Evolutionary conservation across 345 rosid genomes (phyloP).

Genomic region (Bruguiera sexangula): DNA sequence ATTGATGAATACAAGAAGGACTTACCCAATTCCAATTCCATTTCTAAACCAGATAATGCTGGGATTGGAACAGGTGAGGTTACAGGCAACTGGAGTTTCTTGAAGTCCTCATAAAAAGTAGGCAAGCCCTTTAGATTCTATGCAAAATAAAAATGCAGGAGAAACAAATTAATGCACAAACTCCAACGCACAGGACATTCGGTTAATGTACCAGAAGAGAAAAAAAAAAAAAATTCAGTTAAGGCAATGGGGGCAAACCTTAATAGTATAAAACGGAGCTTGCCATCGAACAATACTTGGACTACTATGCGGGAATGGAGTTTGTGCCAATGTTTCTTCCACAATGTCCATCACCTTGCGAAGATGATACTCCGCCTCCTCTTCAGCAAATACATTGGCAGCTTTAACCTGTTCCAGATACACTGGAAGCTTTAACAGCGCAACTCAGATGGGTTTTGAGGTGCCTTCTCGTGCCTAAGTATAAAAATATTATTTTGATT

Average conservation of each 20-base stretch:
- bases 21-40: slow-evolving; percentile 75
- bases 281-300: slow-evolving; percentile 46
- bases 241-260: slow-evolving; percentile 33
- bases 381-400: slow-evolving; percentile 56
- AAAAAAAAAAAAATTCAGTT: not conserved
- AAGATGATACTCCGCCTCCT: slow-evolving; percentile 70
- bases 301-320: slow-evolving; percentile 26
- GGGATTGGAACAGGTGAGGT: slow-evolving; percentile 42
- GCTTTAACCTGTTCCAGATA: slow-evolving; percentile 56
- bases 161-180: not conserved
- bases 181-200: not conserved
- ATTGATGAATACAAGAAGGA: not conserved
- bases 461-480: slow-evolving; percentile 13
- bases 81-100: slow-evolving; percentile 39
- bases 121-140: slow-evolving; percentile 58
- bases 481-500: slow-evolving; percentile 1
- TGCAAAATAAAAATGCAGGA: slow-evolving; percentile 13
- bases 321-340: slow-evolving; percentile 30
- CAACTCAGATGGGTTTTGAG: slow-evolving; percentile 6
- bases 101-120: slow-evolving; percentile 54
- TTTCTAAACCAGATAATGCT: slow-evolving; percentile 30
- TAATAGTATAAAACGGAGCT: slow-evolving; percentile 67
- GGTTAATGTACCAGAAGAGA: not conserved
- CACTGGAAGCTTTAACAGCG: slow-evolving; percentile 9
- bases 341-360: slow-evolving; percentile 37